Percentiles rank a stretch among this genome's conserved stretches.
Conservation (phyloP, 164 flowering plant species). For the Cinnamomum micranthum region DNA sequence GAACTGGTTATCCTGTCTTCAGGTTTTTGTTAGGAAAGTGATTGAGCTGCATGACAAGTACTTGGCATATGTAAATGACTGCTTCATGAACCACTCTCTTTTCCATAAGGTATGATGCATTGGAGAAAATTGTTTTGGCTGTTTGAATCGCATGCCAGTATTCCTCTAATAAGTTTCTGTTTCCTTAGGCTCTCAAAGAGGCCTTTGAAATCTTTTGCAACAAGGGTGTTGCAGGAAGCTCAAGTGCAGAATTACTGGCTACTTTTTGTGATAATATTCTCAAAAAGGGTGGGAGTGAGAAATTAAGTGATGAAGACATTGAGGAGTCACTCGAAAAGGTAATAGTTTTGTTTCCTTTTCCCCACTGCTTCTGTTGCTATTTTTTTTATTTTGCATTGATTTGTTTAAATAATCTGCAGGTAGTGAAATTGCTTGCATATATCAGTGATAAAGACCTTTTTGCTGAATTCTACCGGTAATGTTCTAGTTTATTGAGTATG, state of each 20-base stretch:
- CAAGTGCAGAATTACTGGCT: conserved; percentile 89
- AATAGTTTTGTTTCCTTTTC: background rate
- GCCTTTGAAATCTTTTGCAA: conserved; percentile 93
- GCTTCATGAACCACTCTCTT: conserved; percentile 77
- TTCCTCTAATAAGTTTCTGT: conserved; percentile 8
- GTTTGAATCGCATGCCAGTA: background rate
- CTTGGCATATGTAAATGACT: conserved; percentile 68
- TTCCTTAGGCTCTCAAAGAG: conserved; percentile 74
- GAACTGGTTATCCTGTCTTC: conserved; percentile 18
- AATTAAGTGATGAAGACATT: conserved; percentile 89
- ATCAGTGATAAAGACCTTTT: conserved; percentile 92
- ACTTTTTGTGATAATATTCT: conserved; percentile 92
- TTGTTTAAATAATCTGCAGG: conserved; percentile 37
- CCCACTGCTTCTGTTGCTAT: background rate
- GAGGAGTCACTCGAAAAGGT: conserved; percentile 96
- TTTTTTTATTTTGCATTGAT: background rate
- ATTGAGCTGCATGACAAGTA: conserved; percentile 94
- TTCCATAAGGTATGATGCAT: conserved; percentile 77
- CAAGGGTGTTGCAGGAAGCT: conserved; percentile 84
- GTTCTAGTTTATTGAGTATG: background rate
- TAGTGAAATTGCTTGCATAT: conserved; percentile 88
- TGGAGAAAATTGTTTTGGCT: background rate
- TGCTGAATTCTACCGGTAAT: conserved; percentile 88
- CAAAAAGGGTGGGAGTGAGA: conserved; percentile 96
- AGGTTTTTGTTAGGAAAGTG: conserved; percentile 87